These are phyloP conservation scores for Volutella citrinella DNA, from an alignment of 2,329 filamentous ascomycete species.

Conservation along the genomic window DNA sequence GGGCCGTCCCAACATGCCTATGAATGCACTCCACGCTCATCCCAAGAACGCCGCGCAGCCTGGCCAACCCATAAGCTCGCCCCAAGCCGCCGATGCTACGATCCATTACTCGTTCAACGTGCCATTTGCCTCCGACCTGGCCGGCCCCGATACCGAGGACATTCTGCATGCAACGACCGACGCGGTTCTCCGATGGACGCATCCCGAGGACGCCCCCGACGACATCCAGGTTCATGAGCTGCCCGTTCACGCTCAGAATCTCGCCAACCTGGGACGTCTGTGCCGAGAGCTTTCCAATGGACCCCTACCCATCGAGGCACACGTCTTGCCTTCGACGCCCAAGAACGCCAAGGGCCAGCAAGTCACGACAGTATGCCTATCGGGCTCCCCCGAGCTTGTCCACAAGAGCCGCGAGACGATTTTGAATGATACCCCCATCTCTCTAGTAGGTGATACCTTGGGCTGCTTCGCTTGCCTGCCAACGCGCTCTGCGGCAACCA, in stretches of 20 bases:
- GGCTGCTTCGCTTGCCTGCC: background rate
- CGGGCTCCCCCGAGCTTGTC: slow-evolving; percentile 81
- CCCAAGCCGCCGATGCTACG: slow-evolving; percentile 68
- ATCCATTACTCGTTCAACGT: slow-evolving; percentile 98
- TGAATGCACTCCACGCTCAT: slow-evolving; percentile 54
- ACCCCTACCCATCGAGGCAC: slow-evolving; percentile 72
- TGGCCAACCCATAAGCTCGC: slow-evolving; percentile 59
- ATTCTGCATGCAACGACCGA: slow-evolving; percentile 88
- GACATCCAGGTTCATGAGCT: slow-evolving; percentile 82
- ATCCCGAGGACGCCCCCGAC: slow-evolving; percentile 82
- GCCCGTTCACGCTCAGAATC: slow-evolving; percentile 86
- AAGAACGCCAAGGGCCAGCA: slow-evolving; percentile 64
- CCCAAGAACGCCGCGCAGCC: slow-evolving; percentile 53
- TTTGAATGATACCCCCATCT: slow-evolving; percentile 86
- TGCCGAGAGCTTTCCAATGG: slow-evolving; percentile 78
- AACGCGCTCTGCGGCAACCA: background rate
- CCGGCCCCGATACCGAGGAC: slow-evolving; percentile 90
- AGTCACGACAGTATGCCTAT: slow-evolving; percentile 87
- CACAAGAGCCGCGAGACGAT: slow-evolving; percentile 88
- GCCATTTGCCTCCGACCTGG: slow-evolving; percentile 87
- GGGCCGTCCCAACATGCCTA: slow-evolving; percentile 57
- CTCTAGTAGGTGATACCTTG: slow-evolving; percentile 65
- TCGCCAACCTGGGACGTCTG: slow-evolving; percentile 72
- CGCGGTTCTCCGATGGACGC: slow-evolving; percentile 88
- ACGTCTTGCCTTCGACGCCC: slow-evolving; percentile 78